Evolutionary conservation across 1,139 yeast genomes (phyloP).

Genomic region (Sugiyamaella paludigena): DNA sequence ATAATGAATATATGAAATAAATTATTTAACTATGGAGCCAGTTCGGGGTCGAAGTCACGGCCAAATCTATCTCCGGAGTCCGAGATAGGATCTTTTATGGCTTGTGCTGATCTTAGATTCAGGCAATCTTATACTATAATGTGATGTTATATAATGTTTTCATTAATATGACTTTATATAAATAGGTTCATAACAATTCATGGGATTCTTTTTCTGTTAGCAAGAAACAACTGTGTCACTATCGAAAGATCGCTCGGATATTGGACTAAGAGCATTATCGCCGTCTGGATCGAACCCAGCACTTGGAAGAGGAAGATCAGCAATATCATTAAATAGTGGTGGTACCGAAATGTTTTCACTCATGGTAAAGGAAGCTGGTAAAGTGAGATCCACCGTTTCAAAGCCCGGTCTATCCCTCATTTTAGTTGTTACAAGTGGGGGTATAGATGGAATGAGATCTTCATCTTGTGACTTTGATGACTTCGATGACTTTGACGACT

Average conservation of each 20-base stretch:
- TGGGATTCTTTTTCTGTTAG: background rate
- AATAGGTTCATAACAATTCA: background rate
- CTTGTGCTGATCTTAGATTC: no score
- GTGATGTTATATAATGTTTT: background rate
- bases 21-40: background rate
- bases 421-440: background rate
- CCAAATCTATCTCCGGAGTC: no score
- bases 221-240: constrained; percentile 10
- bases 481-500: constrained; percentile 9
- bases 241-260: constrained; percentile 26
- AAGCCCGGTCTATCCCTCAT: background rate
- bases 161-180: background rate
- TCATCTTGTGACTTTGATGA: constrained; percentile 4
- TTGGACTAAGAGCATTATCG: constrained; percentile 24
- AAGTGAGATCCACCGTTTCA: constrained; percentile 2
- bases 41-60: no score
- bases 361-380: background rate
- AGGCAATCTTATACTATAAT: background rate
- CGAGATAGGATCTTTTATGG: no score
- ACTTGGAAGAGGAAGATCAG: constrained; percentile 19
- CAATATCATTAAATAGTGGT: background rate
- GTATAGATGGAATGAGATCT: constrained; percentile 1
- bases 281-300: constrained; percentile 4
- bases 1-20: background rate
- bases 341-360: background rate